Evolutionary conservation across 352 stramenopile genomes (phyloP).

Genomic region (Labyrinthula sp.): DNA sequence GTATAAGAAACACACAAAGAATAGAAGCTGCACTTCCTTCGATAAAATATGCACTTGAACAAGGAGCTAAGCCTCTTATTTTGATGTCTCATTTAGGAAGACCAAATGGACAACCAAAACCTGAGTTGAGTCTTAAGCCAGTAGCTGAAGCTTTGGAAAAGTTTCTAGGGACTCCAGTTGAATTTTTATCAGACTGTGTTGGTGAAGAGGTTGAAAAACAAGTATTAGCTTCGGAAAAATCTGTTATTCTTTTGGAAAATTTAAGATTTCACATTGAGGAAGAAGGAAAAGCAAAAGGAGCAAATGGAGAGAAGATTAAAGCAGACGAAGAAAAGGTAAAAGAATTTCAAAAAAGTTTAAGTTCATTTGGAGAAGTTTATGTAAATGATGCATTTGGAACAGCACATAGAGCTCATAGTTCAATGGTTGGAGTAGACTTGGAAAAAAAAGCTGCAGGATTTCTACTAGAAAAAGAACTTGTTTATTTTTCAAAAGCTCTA

Average conservation of each 20-base stretch:
- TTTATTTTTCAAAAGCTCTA: conserved; percentile 98
- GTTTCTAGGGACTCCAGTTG: conserved; percentile 67
- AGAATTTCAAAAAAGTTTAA: conserved; percentile 51
- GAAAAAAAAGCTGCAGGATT: conserved; percentile 67
- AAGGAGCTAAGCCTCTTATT: conserved; percentile 85
- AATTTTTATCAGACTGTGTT: conserved; percentile 83
- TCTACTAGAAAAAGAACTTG: conserved; percentile 94
- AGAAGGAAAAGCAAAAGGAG: conserved; percentile 63
- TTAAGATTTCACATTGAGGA: conserved; percentile 92
- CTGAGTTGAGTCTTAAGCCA: conserved; percentile 83
- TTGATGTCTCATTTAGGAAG: conserved; percentile 93
- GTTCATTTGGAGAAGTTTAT: conserved; percentile 78
- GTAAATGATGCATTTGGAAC: conserved; percentile 98
- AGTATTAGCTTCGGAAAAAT: conserved; percentile 36
- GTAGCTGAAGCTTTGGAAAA: conserved; percentile 68
- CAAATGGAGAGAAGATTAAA: conserved; percentile 66
- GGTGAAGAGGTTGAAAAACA: conserved; percentile 57
- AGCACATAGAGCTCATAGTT: conserved; percentile 88
- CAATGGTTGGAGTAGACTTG: conserved; percentile 79
- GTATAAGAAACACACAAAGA: conserved; percentile 90
- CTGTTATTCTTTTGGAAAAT: conserved; percentile 92
- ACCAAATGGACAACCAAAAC: conserved; percentile 72
- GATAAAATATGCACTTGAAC: conserved; percentile 81
- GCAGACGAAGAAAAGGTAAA: conserved; percentile 72
- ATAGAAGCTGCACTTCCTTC: conserved; percentile 84